Evolutionary conservation across 345 rosid genomes (phyloP), one percentile per base, ranked within the genome.

Genomic region (Syzygium oleosum): DNA sequence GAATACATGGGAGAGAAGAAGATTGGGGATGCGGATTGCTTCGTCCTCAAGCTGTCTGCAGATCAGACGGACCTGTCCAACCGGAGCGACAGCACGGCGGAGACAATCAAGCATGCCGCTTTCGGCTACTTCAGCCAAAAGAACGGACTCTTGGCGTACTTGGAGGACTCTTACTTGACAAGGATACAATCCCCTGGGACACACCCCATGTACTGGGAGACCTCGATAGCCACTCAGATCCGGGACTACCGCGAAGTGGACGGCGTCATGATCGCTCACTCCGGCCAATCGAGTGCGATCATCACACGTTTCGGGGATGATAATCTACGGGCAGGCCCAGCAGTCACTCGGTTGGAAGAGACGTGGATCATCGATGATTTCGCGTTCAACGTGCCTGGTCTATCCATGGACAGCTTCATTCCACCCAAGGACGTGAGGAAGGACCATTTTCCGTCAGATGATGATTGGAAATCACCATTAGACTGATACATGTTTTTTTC

Each of bases 121-220:
- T 96, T 92, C 16, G 99, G 99, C 63, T 96, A 96, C 93, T 98
- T 98, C 92, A 94, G 99, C 93, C 99, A 98, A 84, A 93, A 94
- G 90, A 98, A 92, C 38, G 99, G 99, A 4, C 92, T 98, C 56
- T 92, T 98, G 51, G 95, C 93, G 63, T 91, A 88, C 85, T 88
- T 94, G 34, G 98, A 95, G 87, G 97, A 95, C 89, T 94, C 97
- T 0, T 95, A 90, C 89, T 85, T 95, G 46, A 95, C 95, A 15
- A 92, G 98, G 92, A 98, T 98, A 86, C 99, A 98, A 25, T 88
- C 94, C 5, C 99, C 98, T 0, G 99, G 99, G 51, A 89, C 94
- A 29, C 79, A 90, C 51, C 96, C 99, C 10, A 93, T 94, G 14
- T 98, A 98, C 52, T 98, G 99, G 99, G 99, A 98, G 89, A 98